These are phyloP conservation scores for Fusarium secorum DNA, from an alignment of 2,329 filamentous ascomycete genomes.

Conservation along the genomic window DNA sequence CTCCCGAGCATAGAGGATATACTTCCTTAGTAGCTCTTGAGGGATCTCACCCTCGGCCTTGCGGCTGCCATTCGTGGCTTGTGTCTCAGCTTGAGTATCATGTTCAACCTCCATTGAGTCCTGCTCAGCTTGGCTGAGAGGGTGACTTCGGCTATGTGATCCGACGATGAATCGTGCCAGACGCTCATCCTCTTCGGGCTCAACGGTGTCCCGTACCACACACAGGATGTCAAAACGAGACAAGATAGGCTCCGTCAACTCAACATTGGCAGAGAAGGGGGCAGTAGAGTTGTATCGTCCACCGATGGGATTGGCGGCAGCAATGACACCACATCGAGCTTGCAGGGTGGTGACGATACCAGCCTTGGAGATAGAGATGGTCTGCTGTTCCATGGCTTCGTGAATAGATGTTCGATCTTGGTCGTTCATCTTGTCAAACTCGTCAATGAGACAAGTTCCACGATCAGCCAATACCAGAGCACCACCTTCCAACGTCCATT, in stretches of 20 bases:
- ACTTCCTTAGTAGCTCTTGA: conserved; percentile 91
- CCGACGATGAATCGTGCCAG: conserved; percentile 94
- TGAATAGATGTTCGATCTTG: conserved; percentile 98
- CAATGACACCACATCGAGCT: conserved; percentile 94
- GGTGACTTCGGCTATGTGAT: conserved; percentile 91
- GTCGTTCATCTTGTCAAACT: conserved; percentile 99
- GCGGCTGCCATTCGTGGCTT: conserved; percentile 35
- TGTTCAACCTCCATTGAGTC: conserved; percentile 71
- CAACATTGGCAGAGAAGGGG: conserved; percentile 94
- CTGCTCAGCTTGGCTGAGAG: conserved; percentile 60
- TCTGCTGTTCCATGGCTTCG: conserved; percentile 99
- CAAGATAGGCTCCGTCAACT: conserved; percentile 95
- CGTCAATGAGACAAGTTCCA: conserved; percentile 95
- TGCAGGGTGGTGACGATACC: conserved; percentile 98
- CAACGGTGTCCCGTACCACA: conserved; percentile 94
- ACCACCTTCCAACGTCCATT: conserved; percentile 97
- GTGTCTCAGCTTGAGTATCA: conserved; percentile 55
- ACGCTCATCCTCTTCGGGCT: conserved; percentile 90
- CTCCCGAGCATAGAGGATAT: conserved; percentile 94
- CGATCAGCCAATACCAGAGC: conserved; percentile 94
- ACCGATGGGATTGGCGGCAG: conserved; percentile 94
- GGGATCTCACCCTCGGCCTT: conserved; percentile 74
- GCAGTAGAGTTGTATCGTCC: conserved; percentile 97
- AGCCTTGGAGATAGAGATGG: conserved; percentile 98
- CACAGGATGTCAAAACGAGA: conserved; percentile 98